A percentile compares a stretch with the other conserved stretches of the same genome.
Conservation (phyloP, 192 early-diverging fungal genomes). For the Coemansia sp. region DNA sequence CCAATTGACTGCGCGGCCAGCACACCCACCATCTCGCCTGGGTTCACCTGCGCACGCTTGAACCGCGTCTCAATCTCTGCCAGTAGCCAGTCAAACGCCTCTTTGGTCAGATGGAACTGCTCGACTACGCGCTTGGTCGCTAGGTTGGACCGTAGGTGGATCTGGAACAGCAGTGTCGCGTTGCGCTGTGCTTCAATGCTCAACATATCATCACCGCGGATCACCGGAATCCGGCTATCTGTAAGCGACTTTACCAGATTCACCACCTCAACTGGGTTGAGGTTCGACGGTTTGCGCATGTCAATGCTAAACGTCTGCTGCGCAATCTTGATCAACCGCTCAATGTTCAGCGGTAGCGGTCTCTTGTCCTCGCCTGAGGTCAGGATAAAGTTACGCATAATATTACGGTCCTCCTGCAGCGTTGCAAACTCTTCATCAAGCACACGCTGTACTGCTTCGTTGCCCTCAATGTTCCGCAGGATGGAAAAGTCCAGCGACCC, state of each 20-base stretch:
- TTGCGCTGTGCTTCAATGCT: constrained; percentile 86
- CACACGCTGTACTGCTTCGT: constrained; percentile 64
- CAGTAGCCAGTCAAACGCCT: constrained; percentile 93
- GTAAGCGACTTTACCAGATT: constrained; percentile 71
- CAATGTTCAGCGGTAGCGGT: constrained; percentile 90
- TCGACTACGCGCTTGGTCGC: constrained; percentile 84
- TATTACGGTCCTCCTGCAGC: constrained; percentile 72
- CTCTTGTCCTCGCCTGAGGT: constrained; percentile 68
- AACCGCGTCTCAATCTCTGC: constrained; percentile 93
- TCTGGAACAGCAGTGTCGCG: constrained; percentile 90
- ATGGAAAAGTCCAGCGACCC: constrained; percentile 70
- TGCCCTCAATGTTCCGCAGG: constrained; percentile 74
- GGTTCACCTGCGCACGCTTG: constrained; percentile 84
- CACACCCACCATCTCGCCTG: constrained; percentile 98
- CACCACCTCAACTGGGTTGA: constrained; percentile 82
- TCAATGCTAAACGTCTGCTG: constrained; percentile 87
- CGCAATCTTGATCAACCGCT: constrained; percentile 86
- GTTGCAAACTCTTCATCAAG: constrained; percentile 82
- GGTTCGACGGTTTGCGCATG: constrained; percentile 72
- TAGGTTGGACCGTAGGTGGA: constrained; percentile 77
- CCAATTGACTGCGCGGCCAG: constrained; percentile 98
- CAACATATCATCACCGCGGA: constrained; percentile 86
- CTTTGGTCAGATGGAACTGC: constrained; percentile 79
- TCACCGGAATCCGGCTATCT: constrained; percentile 68
- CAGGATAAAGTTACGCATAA: constrained; percentile 81